Base-by-base conservation (phyloP, 2,329 filamentous ascomycete genomes). In the Cordyceps farinosa region DNA sequence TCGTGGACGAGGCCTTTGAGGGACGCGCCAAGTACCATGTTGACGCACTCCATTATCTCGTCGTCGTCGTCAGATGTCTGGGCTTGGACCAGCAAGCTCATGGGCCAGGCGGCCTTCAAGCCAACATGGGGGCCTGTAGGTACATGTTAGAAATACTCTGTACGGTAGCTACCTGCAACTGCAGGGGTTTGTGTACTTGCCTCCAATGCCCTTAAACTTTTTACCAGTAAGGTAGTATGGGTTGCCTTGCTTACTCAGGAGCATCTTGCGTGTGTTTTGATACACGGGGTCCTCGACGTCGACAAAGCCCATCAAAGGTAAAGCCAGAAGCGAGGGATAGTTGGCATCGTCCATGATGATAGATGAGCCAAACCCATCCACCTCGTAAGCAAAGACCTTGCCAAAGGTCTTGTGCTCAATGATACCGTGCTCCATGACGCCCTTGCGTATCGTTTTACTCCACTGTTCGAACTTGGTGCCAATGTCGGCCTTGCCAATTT, bases 271-370 rank as follows among this genome's bases (percentile, higher is more conserved):
- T 0, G 95, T 99, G 73, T 97, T 97, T 70, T 90, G 84, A 71
- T 99, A 99, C 0, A 90, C 84, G 11, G 82, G 74, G 66, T 97
- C 87, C 5, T 85, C 77, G 5, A 76, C 74, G 0, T 82, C 76
- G 5, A 91, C 80, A 72, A 95, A 96, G 5, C 91, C 91, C 75
- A 96, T 86, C 0, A 92, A 78, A 1, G 91, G 91, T 27, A 96
- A 78, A 0, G 91, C 88, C 11, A 96, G 82, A 6, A 96, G 79
- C 15, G 90, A 94, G 0, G 91, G 91, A 55, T 94, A 86, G 71
- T 96, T 96, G 8, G 91, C 92, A 72, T 96, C 91, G 69, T 96
- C 91, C 91, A 96, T 96, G 59, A 96, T 72, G 64, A 96, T 90
- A 6, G 85, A 81, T 3, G 89, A 91, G 56, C 91, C 92, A 70